Percentiles rank a stretch among this genome's conserved stretches.
phyloP scores from a whole-genome alignment of 768 basidiomycete species.

The Suillus brevipes region DNA sequence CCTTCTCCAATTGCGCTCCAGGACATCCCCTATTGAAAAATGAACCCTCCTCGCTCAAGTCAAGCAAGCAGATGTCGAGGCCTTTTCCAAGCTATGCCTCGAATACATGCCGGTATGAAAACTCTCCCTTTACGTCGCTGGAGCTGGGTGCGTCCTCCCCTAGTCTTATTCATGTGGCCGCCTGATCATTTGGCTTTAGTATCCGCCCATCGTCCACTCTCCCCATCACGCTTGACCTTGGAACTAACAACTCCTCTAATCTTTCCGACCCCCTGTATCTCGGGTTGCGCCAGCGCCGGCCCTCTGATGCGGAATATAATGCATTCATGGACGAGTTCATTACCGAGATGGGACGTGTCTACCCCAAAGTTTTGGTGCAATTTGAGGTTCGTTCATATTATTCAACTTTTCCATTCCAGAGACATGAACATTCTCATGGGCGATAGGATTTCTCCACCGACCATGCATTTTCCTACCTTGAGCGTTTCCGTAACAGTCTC shows the following conservation, averaged over 20 bases:
- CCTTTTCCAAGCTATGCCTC: conserved; percentile 79
- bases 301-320: conserved; percentile 61
- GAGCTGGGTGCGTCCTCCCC: conserved; percentile 65
- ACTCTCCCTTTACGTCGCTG: conserved; percentile 85
- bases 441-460: conserved; percentile 86
- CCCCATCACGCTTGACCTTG: conserved; percentile 85
- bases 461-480: conserved; percentile 85
- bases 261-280: conserved; percentile 89
- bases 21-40: conserved; percentile 74
- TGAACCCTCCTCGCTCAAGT: conserved; percentile 82
- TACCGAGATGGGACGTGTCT: conserved; percentile 69
- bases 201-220: conserved; percentile 77
- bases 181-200: conserved; percentile 35
- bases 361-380: conserved; percentile 83
- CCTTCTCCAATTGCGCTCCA: conserved; percentile 71
- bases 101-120: conserved; percentile 68
- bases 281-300: conserved; percentile 73
- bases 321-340: conserved; percentile 95
- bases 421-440: conserved; percentile 1
- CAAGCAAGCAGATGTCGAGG: conserved; percentile 66
- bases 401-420: background rate
- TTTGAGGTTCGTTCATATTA: conserved; percentile 56
- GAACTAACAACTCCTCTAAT: conserved; percentile 80
- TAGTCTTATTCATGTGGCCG: conserved; percentile 1
- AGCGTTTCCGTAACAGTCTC: conserved; percentile 71